Base-by-base conservation (phyloP, 805 yeast species). In the Pichia exigua region DNA sequence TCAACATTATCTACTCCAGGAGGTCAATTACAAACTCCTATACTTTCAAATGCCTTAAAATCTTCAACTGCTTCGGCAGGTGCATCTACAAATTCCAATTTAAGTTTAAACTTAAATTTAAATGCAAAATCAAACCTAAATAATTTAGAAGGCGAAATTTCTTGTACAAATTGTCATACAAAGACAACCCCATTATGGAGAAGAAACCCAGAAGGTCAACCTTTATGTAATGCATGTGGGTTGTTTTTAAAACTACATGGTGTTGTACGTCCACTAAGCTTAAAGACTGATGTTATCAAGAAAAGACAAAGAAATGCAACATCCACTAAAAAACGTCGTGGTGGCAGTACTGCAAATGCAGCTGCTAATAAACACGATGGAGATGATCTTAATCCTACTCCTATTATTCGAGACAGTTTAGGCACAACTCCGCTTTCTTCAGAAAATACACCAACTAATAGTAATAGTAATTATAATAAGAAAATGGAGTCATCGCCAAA, bases 211-310 rank as follows among this genome's bases (percentile, higher is more conserved):
- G 87, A 87, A 53, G 97, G 97, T 2, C 85, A 87, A 61, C 95
- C 97, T 0, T 72, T 92, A 53, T 92, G 98, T 70, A 92, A 92
- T 67, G 98, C 99, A 0, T 92, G 99, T 72, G 99, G 98, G 0
- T 72, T 92, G 54, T 92, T 92, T 61, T 76, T 87, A 62, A 92
- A 92, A 67, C 73, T 92, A 24, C 98, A 92, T 62, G 98, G 97
- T n/a, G 92, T 89, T 4, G 95, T 88, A 55, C 74, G 98, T 52
- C 99, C 99, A 0, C 72, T 92, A 48, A 85, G 95, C 15, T 73
- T 91, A 61, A 91, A 90, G 64, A 60, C 63, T 12, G 63, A 60
- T 52, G 61, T 60, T 17, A 91, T 92, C 51, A 89, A 90, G 66
- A 88, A 90, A 67, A 78, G 99, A 60, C 96, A 91, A 67, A 75